A percentile compares a stretch with the other conserved stretches of the same genome.
phyloP scores from a whole-genome alignment of 2,329 filamentous ascomycete genomes.

The Xylaria digitata region DNA sequence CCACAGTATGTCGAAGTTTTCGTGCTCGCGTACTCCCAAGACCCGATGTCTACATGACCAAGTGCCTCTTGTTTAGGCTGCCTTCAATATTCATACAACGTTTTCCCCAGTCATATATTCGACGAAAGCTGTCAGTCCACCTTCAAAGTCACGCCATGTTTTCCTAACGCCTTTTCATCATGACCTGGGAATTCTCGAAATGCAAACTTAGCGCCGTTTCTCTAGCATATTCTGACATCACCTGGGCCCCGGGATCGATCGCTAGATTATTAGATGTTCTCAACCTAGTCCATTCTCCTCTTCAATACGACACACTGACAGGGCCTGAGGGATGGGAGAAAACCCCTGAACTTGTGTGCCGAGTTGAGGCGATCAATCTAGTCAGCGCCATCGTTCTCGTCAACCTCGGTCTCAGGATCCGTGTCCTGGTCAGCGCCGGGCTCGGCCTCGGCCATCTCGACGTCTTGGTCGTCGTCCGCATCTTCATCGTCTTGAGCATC shows the following conservation, averaged over 20 bases:
- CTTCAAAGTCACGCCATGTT: slow-evolving; percentile 10
- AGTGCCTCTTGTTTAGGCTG: slow-evolving; percentile 3
- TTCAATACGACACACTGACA: slow-evolving; percentile 1
- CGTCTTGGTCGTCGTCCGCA: slow-evolving; percentile 42
- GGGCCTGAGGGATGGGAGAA: too few species aligned
- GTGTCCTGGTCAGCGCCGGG: slow-evolving; percentile 40
- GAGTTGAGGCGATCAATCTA: slow-evolving; percentile 29
- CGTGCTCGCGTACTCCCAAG: slow-evolving; percentile 5
- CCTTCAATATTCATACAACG: slow-evolving; percentile 24
- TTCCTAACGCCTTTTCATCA: slow-evolving; percentile 36
- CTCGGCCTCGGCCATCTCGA: slow-evolving; percentile 41
- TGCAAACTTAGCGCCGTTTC: slow-evolving; percentile 26
- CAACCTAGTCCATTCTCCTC: not conserved
- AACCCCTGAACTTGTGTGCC: not conserved
- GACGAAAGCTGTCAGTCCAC: not conserved
- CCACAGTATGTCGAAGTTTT: slow-evolving; percentile 12
- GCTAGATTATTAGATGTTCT: not conserved
- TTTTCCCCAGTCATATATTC: slow-evolving; percentile 8
- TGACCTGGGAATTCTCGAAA: slow-evolving; percentile 22
- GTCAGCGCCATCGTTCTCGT: slow-evolving; percentile 48
- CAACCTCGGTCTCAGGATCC: slow-evolving; percentile 51
- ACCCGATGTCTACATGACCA: not conserved
- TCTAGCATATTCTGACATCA: slow-evolving; percentile 11
- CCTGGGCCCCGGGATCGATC: not conserved
- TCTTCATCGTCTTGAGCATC: slow-evolving; percentile 47